Base-by-base conservation (phyloP, 371 early-diverging fungal genomes). In the Lichtheimia corymbifera region DNA sequence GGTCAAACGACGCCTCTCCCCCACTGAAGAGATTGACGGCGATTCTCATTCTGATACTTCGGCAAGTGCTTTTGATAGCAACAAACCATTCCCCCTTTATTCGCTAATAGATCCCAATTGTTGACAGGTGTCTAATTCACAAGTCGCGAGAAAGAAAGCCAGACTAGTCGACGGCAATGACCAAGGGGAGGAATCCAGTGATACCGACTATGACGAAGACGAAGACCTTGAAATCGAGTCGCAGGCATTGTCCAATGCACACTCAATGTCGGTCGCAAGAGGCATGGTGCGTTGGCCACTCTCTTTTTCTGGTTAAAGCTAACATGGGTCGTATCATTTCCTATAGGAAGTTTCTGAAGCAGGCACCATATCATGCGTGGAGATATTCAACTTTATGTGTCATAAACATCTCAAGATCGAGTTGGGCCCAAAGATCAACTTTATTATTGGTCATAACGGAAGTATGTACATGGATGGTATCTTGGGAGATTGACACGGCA, bases 401-500 rank as follows among this genome's bases (percentile, higher is more conserved):
- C 98, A 98, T 72, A 83, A 85, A 41, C 82, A 83, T 51, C 82
- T 94, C 14, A 80, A 83, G 20, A 87, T 97, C 9, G 74, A 85
- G 52, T 83, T 98, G 65, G 88, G 90, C 18, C 90, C 94, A 2
- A 89, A 93, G 58, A 90, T 98, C 64, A 98, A 98, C 74, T 98
- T 98, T 72, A 87, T 98, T 42, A 91, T 92, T 54, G 98, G 98
- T 5, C 93, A 95, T 64, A 98, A 97, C 68, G 97, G 98, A 62
- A 90, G 91, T 88, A 79, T 44, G 87, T 73, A 12, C 11, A 35
- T 35, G 35, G 35, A 35, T 35, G 35, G 35, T 4, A 11, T 0
- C 35, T 35, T 11, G 11, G 5, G 35, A 35, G 35, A 35, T 35
- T 11, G 1, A 35, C 9, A 35, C 11, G 11, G 11, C 6, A 35